A percentile compares a stretch with the other conserved stretches of the same genome.
Evolutionary conservation across 2,329 filamentous ascomycete genomes (phyloP).

Genomic region (Orbilia blumenaviensis): DNA sequence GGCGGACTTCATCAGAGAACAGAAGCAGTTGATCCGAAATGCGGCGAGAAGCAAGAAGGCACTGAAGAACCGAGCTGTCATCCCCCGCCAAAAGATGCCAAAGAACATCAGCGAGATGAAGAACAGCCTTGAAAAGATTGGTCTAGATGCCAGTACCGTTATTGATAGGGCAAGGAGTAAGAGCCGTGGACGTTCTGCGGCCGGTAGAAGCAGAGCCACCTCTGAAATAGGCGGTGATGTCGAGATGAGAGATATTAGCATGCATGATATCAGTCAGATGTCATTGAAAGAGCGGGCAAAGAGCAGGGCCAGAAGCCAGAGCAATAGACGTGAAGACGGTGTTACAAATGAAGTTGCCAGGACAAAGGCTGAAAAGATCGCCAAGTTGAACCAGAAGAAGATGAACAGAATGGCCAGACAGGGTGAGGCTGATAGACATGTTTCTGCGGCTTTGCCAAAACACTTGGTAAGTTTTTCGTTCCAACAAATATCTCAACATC

Average conservation of each 20-base stretch:
- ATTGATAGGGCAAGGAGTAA: slow-evolving; percentile 75
- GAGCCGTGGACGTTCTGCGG: slow-evolving; percentile 77
- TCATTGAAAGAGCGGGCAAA: slow-evolving; percentile 72
- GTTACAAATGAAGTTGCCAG: slow-evolving; percentile 74
- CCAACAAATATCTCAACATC: not conserved
- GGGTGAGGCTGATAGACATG: slow-evolving; percentile 95
- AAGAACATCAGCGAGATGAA: slow-evolving; percentile 89
- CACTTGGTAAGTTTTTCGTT: slow-evolving; percentile 76
- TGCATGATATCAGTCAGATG: slow-evolving; percentile 64
- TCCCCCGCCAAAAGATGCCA: slow-evolving; percentile 78
- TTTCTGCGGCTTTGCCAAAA: slow-evolving; percentile 80
- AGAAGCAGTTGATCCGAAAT: slow-evolving; percentile 89
- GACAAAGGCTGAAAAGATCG: slow-evolving; percentile 82
- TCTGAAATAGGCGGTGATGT: slow-evolving; percentile 79
- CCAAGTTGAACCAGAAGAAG: slow-evolving; percentile 93
- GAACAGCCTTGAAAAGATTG: slow-evolving; percentile 81
- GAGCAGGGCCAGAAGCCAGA: slow-evolving; percentile 74
- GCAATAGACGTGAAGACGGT: slow-evolving; percentile 76
- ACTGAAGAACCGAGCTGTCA: slow-evolving; percentile 94
- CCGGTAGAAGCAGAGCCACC: slow-evolving; percentile 68
- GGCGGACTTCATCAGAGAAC: slow-evolving; percentile 94
- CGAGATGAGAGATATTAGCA: slow-evolving; percentile 61
- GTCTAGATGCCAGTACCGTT: slow-evolving; percentile 81
- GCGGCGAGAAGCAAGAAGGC: slow-evolving; percentile 94
- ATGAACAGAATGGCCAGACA: slow-evolving; percentile 98